phyloP scores from a whole-genome alignment of 1,284 basidiomycete genomes.

The Apiotrichum sp. region DNA sequence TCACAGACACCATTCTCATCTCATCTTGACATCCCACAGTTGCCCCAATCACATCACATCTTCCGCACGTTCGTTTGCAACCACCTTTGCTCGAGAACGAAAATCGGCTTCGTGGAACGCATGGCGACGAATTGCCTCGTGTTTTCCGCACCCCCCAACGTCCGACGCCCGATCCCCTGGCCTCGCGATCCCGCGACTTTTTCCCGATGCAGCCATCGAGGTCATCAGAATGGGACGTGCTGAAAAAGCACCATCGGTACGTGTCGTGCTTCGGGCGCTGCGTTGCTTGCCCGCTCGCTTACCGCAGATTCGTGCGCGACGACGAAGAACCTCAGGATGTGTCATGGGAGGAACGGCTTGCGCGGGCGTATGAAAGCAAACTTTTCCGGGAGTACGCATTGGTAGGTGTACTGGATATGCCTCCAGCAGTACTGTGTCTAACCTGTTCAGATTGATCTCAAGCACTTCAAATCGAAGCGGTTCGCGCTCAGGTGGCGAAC shows the following conservation, averaged over 20 bases:
- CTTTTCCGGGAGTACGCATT: conserved; percentile 86
- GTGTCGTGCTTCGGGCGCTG: conserved; percentile 1
- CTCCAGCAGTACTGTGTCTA: neutral
- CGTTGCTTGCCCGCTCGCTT: neutral
- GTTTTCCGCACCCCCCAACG: no score
- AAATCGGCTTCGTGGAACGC: no score
- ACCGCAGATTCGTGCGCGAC: conserved; percentile 70
- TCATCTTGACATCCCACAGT: no score
- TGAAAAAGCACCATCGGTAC: conserved; percentile 49
- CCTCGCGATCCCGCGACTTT: no score
- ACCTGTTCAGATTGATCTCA: conserved; percentile 64
- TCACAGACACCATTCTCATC: no score
- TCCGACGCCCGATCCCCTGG: no score
- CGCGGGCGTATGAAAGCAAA: conserved; percentile 75
- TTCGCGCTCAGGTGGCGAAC: conserved; percentile 87
- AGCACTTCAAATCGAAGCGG: conserved; percentile 90
- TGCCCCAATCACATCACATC: no score
- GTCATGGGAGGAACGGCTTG: conserved; percentile 72
- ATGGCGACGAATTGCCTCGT: no score
- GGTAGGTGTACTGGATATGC: conserved; percentile 19
- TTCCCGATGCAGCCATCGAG: no score
- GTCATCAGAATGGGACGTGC: conserved; percentile 19
- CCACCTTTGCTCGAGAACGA: no score
- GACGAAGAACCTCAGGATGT: conserved; percentile 49
- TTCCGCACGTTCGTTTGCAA: no score